These are phyloP conservation scores for Fraxinus albicans DNA, from an alignment of 305 asterid genomes.

Conservation along the genomic window DNA sequence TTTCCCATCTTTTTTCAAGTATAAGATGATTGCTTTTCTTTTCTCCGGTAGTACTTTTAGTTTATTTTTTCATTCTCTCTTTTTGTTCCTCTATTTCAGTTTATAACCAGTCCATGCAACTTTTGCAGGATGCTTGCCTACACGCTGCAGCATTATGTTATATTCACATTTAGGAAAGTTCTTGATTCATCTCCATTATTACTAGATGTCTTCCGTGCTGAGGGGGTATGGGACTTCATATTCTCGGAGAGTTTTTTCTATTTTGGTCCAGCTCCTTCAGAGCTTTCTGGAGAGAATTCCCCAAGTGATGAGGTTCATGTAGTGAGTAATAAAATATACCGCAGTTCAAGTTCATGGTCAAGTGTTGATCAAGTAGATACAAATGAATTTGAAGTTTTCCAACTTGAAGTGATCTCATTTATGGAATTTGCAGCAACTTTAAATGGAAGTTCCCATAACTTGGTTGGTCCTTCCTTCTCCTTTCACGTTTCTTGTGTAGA, in stretches of 20 bases:
- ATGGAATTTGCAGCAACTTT: slow-evolving; percentile 85
- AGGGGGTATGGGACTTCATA: slow-evolving; percentile 96
- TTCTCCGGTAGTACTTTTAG: slow-evolving; percentile 23
- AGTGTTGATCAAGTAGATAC: slow-evolving; percentile 29
- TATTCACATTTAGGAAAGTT: slow-evolving; percentile 69
- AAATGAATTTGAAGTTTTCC: slow-evolving; percentile 58
- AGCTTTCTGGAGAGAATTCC: slow-evolving; percentile 37
- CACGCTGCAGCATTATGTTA: slow-evolving; percentile 70
- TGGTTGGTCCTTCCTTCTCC: slow-evolving; percentile 64
- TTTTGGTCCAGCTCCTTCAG: slow-evolving; percentile 68
- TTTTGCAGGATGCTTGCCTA: slow-evolving; percentile 76
- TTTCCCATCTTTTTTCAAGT: slow-evolving; percentile 15
- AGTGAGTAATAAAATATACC: slow-evolving; percentile 33
- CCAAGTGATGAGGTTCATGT: slow-evolving; percentile 31
- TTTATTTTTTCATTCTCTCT: slow-evolving; percentile 23
- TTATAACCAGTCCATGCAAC: slow-evolving; percentile 23
- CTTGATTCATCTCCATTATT: slow-evolving; percentile 68
- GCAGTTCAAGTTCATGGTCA: slow-evolving; percentile 40
- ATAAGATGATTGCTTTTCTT: slow-evolving; percentile 15
- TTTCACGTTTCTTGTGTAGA: slow-evolving; percentile 17
- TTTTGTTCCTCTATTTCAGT: slow-evolving; percentile 21
- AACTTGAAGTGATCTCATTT: slow-evolving; percentile 71
- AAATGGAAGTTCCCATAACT: slow-evolving; percentile 78
- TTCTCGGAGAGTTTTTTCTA: slow-evolving; percentile 95
- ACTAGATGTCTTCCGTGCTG: slow-evolving; percentile 81